Percentiles rank a stretch among this genome's conserved stretches.
These are phyloP conservation scores for Mortierella hygrophila DNA, from an alignment of 192 early-diverging fungal species.

Conservation along the genomic window DNA sequence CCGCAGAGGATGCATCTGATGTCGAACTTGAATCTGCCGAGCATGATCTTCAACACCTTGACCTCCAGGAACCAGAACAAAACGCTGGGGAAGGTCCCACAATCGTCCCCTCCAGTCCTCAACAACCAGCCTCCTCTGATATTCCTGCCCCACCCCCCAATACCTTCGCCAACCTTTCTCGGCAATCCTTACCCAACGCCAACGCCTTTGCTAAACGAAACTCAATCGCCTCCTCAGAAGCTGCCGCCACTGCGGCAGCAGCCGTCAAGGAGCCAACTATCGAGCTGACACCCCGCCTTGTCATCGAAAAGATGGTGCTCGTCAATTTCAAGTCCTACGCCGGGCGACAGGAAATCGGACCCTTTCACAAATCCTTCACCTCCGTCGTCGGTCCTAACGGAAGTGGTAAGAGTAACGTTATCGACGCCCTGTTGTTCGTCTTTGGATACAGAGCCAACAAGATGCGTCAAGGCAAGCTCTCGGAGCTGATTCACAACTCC, in stretches of 20 bases:
- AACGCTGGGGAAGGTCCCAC: background rate
- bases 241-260: background rate
- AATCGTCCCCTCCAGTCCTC: background rate
- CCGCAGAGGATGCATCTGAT: background rate
- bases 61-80: background rate
- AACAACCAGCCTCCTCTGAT: background rate
- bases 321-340: constrained; percentile 98
- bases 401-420: constrained; percentile 98
- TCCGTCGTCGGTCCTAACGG: constrained; percentile 97
- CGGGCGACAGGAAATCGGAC: constrained; percentile 91
- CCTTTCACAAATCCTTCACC: constrained; percentile 93
- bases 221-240: constrained; percentile 18
- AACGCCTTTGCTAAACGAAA: constrained; percentile 10
- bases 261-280: constrained; percentile 24
- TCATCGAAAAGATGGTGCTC: constrained; percentile 83
- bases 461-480: constrained; percentile 96
- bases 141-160: constrained; percentile 17
- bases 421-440: constrained; percentile 97
- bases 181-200: constrained; percentile 13
- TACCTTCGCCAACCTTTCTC: constrained; percentile 4
- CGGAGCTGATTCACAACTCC: constrained; percentile 96
- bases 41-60: background rate
- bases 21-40: background rate
- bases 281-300: constrained; percentile 49
- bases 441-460: constrained; percentile 99